A percentile compares a stretch with the other conserved stretches of the same genome.
Evolutionary conservation across 2,329 filamentous ascomycete genomes (phyloP).

Genomic region (Clarireedia hainanense): DNA sequence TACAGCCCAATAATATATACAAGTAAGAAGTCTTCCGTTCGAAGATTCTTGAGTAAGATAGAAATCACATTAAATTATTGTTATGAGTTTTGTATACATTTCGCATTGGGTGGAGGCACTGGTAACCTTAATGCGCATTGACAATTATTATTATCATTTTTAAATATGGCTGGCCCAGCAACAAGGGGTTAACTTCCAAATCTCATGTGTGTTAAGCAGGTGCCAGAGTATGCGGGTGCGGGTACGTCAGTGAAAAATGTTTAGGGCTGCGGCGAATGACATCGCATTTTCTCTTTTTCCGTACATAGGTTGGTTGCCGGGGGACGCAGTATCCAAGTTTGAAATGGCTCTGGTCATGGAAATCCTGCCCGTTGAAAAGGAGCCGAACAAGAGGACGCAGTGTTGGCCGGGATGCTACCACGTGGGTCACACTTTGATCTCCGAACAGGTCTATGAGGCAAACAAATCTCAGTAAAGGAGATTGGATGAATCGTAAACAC

Average conservation of each 20-base stretch:
- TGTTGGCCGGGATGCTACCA: no score
- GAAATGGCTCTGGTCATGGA: no score
- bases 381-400: no score
- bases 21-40: background rate
- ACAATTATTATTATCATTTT: background rate
- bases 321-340: no score
- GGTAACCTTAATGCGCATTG: background rate
- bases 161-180: constrained; percentile 1
- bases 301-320: no score
- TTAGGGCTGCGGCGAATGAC: background rate
- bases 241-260: background rate
- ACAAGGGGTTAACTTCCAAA: background rate
- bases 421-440: no score
- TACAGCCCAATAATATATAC: background rate
- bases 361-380: no score
- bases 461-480: no score
- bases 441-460: no score
- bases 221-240: background rate
- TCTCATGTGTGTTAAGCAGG: background rate
- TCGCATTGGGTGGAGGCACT: no score
- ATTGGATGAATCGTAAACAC: background rate
- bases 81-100: background rate
- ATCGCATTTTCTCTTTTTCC: background rate
- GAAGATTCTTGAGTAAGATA: background rate
- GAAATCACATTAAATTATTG: background rate